These are phyloP conservation scores for Pisolithus marmoratus DNA, from an alignment of 768 basidiomycete genomes.

Conservation along the genomic window DNA sequence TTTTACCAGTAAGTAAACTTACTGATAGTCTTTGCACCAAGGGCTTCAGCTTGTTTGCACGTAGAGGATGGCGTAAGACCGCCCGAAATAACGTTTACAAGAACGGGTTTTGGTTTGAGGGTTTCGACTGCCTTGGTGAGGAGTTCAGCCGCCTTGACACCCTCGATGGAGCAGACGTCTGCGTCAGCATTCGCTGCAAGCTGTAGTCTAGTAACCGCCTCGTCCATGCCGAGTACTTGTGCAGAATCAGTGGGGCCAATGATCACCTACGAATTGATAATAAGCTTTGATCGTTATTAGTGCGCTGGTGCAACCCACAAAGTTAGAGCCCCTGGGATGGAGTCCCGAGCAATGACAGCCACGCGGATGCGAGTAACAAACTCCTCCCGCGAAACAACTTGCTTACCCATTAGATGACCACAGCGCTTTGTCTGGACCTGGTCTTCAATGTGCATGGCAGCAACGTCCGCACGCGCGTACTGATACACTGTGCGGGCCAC, in stretches of 20 bases:
- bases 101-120: slow-evolving; percentile 68
- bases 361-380: slow-evolving; percentile 70
- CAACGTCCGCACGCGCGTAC: slow-evolving; percentile 64
- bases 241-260: slow-evolving; percentile 76
- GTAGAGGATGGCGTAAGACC: slow-evolving; percentile 75
- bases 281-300: background rate
- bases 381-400: slow-evolving; percentile 75
- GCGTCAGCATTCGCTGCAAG: slow-evolving; percentile 70
- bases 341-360: slow-evolving; percentile 70
- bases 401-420: slow-evolving; percentile 75
- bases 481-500: slow-evolving; percentile 72
- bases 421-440: slow-evolving; percentile 79
- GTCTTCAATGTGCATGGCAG: slow-evolving; percentile 75
- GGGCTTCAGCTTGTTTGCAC: slow-evolving; percentile 56
- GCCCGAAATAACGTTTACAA: slow-evolving; percentile 77
- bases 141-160: slow-evolving; percentile 63
- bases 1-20: slow-evolving; percentile 18
- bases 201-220: slow-evolving; percentile 59
- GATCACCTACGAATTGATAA: slow-evolving; percentile 44
- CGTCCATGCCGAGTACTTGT: slow-evolving; percentile 75
- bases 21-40: slow-evolving; percentile 78
- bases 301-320: slow-evolving; percentile 36
- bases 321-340: slow-evolving; percentile 73
- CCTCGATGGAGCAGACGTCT: slow-evolving; percentile 79
- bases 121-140: slow-evolving; percentile 59